Evolutionary conservation across 2,329 filamentous ascomycete genomes (phyloP), one percentile per base, ranked within the genome.

Genomic region (Aspergillus awamori): DNA sequence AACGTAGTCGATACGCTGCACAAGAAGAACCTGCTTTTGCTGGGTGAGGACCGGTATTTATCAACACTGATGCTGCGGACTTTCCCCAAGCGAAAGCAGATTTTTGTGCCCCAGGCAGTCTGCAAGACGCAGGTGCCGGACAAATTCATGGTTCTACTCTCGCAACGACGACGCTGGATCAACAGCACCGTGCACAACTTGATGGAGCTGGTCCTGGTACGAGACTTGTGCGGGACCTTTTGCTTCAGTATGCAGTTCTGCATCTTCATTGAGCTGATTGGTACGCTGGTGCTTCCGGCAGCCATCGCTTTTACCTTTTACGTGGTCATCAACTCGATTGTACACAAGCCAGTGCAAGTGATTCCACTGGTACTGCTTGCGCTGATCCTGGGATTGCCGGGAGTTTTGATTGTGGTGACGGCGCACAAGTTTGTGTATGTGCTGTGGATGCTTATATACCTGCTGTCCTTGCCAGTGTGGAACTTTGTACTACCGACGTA

Each of bases 241-340:
- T 99, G 96, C 83, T 99, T 99, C 83, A 97, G 92, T 78, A 99
- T 99, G 95, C 95, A 99, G 79, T 99, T 99, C 75, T 89, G 99
- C 66, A 90, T 99, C 65, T 96, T 93, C 75, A 91, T 99, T 72
- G 95, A 99, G 79, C 84, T 99, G 58, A 86, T 98, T 58, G 95
- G 95, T 70, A 99, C 96, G 1, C 83, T 99, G 57, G 95, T 99
- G 10, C 84, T 99, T 22, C 95, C 95, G 2, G 96, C 95, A 51
- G 96, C 96, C 67, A 98, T 99, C 75, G 89, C 91, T 3, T 99
- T 99, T 77, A 99, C 95, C 20, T 88, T 98, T 75, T 99, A 99
- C 79, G 89, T 99, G 71, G 88, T 97, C 65, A 87, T 96, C 70
- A 90, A 92, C 62, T 94, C 93, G 6, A 96, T 97, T 74, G 86